phyloP scores from a whole-genome alignment of 2,329 filamentous ascomycete species.

The Cladophialophora exuberans region DNA sequence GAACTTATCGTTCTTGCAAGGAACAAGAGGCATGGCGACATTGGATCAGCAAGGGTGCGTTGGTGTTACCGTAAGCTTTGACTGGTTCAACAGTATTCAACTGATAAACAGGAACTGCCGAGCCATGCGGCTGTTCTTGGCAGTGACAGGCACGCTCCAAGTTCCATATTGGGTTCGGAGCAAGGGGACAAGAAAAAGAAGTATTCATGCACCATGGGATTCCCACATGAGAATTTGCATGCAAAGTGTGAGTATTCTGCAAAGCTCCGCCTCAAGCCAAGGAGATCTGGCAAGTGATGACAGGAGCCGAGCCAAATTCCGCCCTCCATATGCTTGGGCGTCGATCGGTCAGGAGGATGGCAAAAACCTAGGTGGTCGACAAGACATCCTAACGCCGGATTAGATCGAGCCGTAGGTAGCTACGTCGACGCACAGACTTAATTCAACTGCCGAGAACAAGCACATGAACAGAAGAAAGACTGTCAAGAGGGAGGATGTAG shows the following conservation, averaged over 20 bases:
- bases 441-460: slow-evolving; percentile 1
- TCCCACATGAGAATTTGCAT: no score
- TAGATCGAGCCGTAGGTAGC: background rate
- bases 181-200: background rate
- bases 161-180: background rate
- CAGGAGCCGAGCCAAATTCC: background rate
- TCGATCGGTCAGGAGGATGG: slow-evolving; percentile 12
- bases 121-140: slow-evolving; percentile 17
- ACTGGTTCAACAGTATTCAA: slow-evolving; percentile 1
- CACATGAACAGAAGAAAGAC: background rate
- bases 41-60: background rate
- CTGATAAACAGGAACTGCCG: slow-evolving; percentile 7
- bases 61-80: background rate
- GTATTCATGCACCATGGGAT: background rate
- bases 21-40: slow-evolving; percentile 1
- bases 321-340: background rate
- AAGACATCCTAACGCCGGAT: no score
- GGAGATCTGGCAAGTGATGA: background rate
- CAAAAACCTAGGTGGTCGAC: background rate
- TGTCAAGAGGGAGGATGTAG: slow-evolving; percentile 2
- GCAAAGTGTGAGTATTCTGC: background rate
- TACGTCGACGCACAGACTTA: background rate
- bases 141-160: background rate
- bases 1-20: background rate
- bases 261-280: background rate